Conservation (phyloP, 2,329 filamentous ascomycete species). For the Sclerotinia spermophila region DNA sequence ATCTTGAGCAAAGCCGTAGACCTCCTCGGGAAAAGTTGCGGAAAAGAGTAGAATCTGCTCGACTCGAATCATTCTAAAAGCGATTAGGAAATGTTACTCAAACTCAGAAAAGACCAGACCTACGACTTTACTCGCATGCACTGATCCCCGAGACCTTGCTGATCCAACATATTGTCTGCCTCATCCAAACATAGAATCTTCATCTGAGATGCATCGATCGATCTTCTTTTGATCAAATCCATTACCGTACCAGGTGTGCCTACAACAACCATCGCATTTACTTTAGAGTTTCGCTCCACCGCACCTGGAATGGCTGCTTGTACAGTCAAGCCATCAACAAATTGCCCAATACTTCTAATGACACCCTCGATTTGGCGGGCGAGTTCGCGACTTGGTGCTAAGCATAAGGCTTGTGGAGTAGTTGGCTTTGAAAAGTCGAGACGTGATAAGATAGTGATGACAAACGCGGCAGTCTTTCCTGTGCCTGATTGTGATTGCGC, state of each 20-base stretch:
- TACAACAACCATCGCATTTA: slow-evolving; percentile 77
- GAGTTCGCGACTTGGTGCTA: slow-evolving; percentile 91
- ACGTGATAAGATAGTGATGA: slow-evolving; percentile 84
- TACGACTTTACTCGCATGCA: slow-evolving; percentile 85
- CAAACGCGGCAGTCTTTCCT: slow-evolving; percentile 95
- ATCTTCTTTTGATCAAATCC: slow-evolving; percentile 75
- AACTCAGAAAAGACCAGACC: slow-evolving; percentile 36
- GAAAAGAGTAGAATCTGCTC: slow-evolving; percentile 95
- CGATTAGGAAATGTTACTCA: slow-evolving; percentile 21
- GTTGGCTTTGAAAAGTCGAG: slow-evolving; percentile 67
- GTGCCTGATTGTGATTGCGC: slow-evolving; percentile 99
- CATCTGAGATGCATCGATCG: slow-evolving; percentile 68
- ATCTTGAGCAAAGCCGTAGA: slow-evolving; percentile 75
- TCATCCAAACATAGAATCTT: slow-evolving; percentile 90
- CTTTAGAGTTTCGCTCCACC: slow-evolving; percentile 62
- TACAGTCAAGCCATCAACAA: slow-evolving; percentile 70
- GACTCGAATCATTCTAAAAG: slow-evolving; percentile 59
- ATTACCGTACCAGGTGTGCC: slow-evolving; percentile 92
- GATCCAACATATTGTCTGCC: slow-evolving; percentile 97
- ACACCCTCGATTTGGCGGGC: slow-evolving; percentile 92
- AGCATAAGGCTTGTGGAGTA: slow-evolving; percentile 77
- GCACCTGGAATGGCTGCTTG: slow-evolving; percentile 80
- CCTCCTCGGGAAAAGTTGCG: slow-evolving; percentile 88
- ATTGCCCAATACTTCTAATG: slow-evolving; percentile 77
- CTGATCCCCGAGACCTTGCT: slow-evolving; percentile 92